A percentile compares a stretch with the other conserved stretches of the same genome.
Evolutionary conservation across 75 land plant species (phyloP).

Genomic region (Chamaecyparis obtusa): DNA sequence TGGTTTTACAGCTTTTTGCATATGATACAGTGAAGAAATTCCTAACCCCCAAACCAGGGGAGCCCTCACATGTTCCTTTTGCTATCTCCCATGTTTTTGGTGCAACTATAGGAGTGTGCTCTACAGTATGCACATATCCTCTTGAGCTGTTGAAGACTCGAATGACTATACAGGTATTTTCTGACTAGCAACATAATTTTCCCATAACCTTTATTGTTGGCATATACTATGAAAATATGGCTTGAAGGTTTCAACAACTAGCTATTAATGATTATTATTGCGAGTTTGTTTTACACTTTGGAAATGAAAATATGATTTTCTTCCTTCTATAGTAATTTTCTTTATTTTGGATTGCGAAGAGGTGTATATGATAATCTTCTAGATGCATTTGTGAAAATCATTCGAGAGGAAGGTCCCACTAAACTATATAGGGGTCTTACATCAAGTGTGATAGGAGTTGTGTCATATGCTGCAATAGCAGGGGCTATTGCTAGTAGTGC

Average conservation of each 20-base stretch:
- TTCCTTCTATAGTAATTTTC: background rate
- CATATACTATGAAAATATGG: background rate
- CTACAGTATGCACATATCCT: conserved; percentile 87
- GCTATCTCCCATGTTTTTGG: no score
- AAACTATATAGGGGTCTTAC: conserved; percentile 91
- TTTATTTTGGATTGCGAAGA: conserved; percentile 45
- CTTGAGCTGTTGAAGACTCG: conserved; percentile 94
- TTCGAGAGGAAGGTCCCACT: conserved; percentile 70
- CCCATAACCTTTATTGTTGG: background rate
- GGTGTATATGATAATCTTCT: conserved; percentile 74
- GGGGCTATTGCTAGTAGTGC: conserved; percentile 82
- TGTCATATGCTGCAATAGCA: conserved; percentile 90
- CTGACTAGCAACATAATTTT: background rate
- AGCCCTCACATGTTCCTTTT: no score
- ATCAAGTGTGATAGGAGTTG: conserved; percentile 90
- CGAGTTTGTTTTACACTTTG: background rate
- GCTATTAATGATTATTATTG: no score
- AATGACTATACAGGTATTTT: conserved; percentile 78
- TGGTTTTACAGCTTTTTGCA: no score
- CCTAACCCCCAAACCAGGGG: no score
- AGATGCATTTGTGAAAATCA: conserved; percentile 81
- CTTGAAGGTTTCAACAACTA: background rate
- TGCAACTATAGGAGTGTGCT: no score
- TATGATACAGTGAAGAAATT: no score
- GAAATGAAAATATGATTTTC: background rate